Conservation (phyloP, 2,329 filamentous ascomycete species). For the Penicillium sp. region DNA sequence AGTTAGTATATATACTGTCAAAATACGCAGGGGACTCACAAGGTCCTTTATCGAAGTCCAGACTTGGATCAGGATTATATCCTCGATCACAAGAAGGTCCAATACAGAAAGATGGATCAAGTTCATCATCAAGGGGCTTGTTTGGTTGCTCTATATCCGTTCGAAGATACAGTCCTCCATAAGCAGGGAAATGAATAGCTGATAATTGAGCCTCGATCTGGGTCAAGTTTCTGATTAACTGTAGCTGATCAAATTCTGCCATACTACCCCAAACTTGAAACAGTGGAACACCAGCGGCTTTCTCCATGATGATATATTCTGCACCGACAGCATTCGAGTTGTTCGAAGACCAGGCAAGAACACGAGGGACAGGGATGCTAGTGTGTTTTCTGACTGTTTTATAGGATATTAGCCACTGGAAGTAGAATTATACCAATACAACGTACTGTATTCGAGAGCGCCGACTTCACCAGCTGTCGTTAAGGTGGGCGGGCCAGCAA, state of each 20-base stretch:
- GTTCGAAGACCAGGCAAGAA: conserved; percentile 27
- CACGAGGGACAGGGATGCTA: conserved; percentile 26
- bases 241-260: conserved; percentile 23
- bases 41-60: conserved; percentile 13
- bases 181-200: conserved; percentile 23
- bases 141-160: conserved; percentile 8
- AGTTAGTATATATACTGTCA: conserved; percentile 9
- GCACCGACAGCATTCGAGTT: conserved; percentile 34
- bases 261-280: conserved; percentile 33
- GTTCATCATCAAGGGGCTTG: conserved; percentile 6
- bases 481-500: neutral
- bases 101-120: conserved; percentile 23
- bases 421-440: conserved; percentile 9
- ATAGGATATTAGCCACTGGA: neutral
- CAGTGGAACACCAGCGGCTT: conserved; percentile 34
- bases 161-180: conserved; percentile 28
- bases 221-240: conserved; percentile 27
- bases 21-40: conserved; percentile 12
- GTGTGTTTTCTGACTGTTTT: conserved; percentile 22
- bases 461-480: neutral
- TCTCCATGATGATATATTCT: conserved; percentile 46
- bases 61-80: conserved; percentile 10
- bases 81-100: conserved; percentile 22
- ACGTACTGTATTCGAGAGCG: neutral
- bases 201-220: conserved; percentile 25